A percentile compares a stretch with the other conserved stretches of the same genome.
These are phyloP conservation scores for Barnettozyma populi DNA, from an alignment of 805 yeast genomes.

Conservation along the genomic window DNA sequence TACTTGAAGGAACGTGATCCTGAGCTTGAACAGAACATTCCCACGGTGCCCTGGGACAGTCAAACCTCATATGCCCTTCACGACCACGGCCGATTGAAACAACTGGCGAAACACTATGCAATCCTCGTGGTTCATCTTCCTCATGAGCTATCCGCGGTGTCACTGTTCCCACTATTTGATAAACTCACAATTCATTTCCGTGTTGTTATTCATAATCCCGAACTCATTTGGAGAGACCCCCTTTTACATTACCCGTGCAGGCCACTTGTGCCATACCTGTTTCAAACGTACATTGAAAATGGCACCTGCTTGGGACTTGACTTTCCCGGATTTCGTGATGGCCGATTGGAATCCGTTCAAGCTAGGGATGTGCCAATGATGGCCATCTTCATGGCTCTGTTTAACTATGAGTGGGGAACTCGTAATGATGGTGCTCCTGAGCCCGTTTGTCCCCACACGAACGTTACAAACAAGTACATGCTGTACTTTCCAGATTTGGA, in stretches of 20 bases:
- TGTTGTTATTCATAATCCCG: background rate
- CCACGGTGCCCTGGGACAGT: background rate
- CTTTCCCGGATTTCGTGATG: background rate
- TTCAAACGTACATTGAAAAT: background rate
- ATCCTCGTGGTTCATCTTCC: background rate
- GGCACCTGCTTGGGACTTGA: background rate
- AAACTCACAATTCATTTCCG: background rate
- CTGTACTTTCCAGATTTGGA: background rate
- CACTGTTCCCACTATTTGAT: background rate
- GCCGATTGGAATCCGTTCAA: background rate
- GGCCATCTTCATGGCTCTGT: background rate
- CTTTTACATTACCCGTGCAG: background rate
- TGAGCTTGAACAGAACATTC: background rate
- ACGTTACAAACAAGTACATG: background rate
- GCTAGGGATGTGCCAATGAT: background rate
- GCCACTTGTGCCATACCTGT: background rate
- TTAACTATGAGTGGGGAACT: background rate
- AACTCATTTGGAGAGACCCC: background rate
- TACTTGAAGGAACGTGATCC: background rate
- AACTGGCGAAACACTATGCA: background rate
- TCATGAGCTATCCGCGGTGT: background rate
- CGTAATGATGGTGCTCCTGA: background rate
- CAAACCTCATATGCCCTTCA: background rate
- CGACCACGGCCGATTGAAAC: background rate
- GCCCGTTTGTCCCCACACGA: background rate